These are phyloP conservation scores for Metarhizium album DNA, from an alignment of 2,329 filamentous ascomycete genomes.

Conservation along the genomic window DNA sequence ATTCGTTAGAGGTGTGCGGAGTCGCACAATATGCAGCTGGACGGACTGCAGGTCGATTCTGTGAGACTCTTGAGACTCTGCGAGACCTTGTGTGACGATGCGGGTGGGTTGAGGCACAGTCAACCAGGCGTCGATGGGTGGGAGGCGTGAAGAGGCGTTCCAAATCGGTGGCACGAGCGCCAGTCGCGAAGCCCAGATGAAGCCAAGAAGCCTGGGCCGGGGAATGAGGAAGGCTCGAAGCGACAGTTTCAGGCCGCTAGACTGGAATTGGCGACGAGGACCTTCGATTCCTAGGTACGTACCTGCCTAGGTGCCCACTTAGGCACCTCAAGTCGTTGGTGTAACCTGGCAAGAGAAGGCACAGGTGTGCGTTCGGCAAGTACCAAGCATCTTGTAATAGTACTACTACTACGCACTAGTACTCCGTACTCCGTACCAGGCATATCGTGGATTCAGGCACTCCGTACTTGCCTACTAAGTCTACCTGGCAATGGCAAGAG, in stretches of 20 bases:
- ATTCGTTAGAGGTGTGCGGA: neutral
- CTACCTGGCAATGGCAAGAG: too few species aligned
- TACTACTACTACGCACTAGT: too few species aligned
- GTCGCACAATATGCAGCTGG: neutral
- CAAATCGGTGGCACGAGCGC: slow-evolving; percentile 2
- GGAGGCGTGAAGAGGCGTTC: slow-evolving; percentile 1
- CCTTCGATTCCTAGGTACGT: neutral
- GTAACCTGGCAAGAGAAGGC: neutral
- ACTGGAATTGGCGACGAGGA: neutral
- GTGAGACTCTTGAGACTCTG: neutral
- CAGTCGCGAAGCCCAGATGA: neutral
- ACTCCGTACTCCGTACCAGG: too few species aligned
- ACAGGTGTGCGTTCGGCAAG: neutral
- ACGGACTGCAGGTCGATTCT: neutral
- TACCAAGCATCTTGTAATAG: neutral
- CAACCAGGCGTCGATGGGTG: neutral
- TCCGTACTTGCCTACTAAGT: too few species aligned
- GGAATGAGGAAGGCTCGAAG: neutral
- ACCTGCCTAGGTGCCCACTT: too few species aligned
- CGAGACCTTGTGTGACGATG: neutral
- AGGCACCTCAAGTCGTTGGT: too few species aligned
- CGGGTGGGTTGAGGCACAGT: neutral
- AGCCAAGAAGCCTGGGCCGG: neutral
- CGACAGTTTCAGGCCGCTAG: slow-evolving; percentile 1
- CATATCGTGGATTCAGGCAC: too few species aligned